phyloP scores from a whole-genome alignment of 371 early-diverging fungal genomes.

The Apophysomyces trapeziformis region DNA sequence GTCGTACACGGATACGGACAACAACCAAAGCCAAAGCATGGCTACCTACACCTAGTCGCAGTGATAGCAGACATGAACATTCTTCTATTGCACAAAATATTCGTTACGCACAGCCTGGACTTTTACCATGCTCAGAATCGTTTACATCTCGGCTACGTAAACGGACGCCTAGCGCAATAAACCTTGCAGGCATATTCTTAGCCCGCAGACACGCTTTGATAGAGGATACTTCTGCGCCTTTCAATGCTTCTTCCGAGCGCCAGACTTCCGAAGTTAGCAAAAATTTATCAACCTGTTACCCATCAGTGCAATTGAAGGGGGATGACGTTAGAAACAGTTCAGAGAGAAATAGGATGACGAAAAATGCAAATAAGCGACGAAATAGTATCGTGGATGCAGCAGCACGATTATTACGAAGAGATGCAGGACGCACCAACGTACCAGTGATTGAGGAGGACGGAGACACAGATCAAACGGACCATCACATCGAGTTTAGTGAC shows the following conservation, averaged over 20 bases:
- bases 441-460: conserved; percentile 17
- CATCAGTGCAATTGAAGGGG: conserved; percentile 24
- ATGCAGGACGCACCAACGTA: conserved; percentile 12
- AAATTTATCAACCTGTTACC: conserved; percentile 26
- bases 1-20: conserved; percentile 10
- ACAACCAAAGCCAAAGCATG: conserved; percentile 25
- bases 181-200: conserved; percentile 24
- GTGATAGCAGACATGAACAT: not conserved
- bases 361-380: conserved; percentile 17
- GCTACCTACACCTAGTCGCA: not conserved
- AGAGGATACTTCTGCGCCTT: not conserved
- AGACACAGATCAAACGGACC: not conserved
- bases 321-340: not conserved
- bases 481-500: conserved; percentile 17
- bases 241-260: not conserved
- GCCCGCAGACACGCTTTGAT: conserved; percentile 2
- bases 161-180: conserved; percentile 33
- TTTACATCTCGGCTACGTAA: conserved; percentile 24
- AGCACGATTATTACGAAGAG: conserved; percentile 23
- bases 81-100: not conserved
- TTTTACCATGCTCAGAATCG: conserved; percentile 14
- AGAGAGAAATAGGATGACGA: not conserved
- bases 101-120: not conserved
- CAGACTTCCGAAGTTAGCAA: conserved; percentile 12
- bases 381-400: conserved; percentile 32